phyloP scores from a whole-genome alignment of 371 early-diverging fungal species.

The Apophysomyces elegans region DNA sequence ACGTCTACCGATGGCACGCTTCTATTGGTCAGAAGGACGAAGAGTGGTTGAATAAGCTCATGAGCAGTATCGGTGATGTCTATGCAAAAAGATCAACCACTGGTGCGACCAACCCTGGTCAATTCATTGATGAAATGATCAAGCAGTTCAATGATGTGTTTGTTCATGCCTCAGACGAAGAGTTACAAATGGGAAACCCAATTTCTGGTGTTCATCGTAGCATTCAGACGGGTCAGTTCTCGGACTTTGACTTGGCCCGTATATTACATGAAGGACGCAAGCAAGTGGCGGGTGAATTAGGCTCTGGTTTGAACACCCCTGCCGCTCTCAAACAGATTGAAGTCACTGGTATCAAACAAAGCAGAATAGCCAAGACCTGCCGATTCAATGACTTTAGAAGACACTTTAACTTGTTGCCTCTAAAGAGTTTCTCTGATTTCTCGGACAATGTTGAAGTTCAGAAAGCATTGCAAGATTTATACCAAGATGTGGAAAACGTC shows the following conservation, averaged over 20 bases:
- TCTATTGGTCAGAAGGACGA: constrained; percentile 50
- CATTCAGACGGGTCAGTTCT: constrained; percentile 33
- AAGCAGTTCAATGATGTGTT: constrained; percentile 38
- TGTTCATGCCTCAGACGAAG: constrained; percentile 39
- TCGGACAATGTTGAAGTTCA: constrained; percentile 43
- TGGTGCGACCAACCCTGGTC: constrained; percentile 18
- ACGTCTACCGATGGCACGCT: constrained; percentile 58
- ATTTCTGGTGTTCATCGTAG: constrained; percentile 48
- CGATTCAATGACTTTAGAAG: constrained; percentile 56
- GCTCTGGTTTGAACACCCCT: constrained; percentile 51
- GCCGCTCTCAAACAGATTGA: constrained; percentile 50
- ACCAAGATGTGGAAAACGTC: constrained; percentile 47
- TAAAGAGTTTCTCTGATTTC: constrained; percentile 46
- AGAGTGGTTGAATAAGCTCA: constrained; percentile 39
- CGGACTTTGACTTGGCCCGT: constrained; percentile 35
- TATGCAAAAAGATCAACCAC: constrained; percentile 5
- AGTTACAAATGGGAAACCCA: constrained; percentile 40
- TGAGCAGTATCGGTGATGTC: constrained; percentile 16
- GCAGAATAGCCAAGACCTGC: constrained; percentile 38
- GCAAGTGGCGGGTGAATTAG: constrained; percentile 40
- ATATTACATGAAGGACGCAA: constrained; percentile 30
- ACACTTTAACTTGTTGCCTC: constrained; percentile 40
- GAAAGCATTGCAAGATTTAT: constrained; percentile 46
- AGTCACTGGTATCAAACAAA: constrained; percentile 50
- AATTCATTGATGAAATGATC: constrained; percentile 29